These are phyloP conservation scores for Paratinospora sagittata DNA, from an alignment of 164 flowering plant genomes.

Conservation along the genomic window DNA sequence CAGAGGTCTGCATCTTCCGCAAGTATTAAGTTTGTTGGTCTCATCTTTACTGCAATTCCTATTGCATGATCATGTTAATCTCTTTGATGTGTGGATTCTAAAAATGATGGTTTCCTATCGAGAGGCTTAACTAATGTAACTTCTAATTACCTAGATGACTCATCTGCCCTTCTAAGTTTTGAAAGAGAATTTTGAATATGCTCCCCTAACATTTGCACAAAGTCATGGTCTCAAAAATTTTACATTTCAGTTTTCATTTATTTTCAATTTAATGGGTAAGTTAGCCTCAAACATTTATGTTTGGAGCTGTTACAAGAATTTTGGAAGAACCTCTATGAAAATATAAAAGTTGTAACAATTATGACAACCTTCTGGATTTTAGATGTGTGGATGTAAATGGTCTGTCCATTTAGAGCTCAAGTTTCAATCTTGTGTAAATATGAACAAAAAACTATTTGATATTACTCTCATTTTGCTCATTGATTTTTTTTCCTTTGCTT, in stretches of 20 bases:
- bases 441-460: background rate
- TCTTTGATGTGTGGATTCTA: background rate
- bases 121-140: background rate
- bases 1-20: slow-evolving; percentile 93
- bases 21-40: slow-evolving; percentile 37
- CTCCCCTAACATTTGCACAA: no score
- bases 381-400: no score
- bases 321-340: no score
- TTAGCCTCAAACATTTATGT: no score
- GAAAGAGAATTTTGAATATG: no score
- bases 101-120: background rate
- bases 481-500: background rate
- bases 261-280: no score
- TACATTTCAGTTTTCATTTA: no score
- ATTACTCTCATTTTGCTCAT: background rate
- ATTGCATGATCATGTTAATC: background rate
- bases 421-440: background rate
- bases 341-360: no score
- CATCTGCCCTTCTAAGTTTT: background rate
- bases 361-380: no score
- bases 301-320: no score
- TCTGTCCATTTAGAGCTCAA: background rate
- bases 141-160: background rate
- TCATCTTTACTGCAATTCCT: background rate
- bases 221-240: no score